Base-by-base conservation (phyloP, 805 yeast genomes). In the Suhomyces pyralidae region DNA sequence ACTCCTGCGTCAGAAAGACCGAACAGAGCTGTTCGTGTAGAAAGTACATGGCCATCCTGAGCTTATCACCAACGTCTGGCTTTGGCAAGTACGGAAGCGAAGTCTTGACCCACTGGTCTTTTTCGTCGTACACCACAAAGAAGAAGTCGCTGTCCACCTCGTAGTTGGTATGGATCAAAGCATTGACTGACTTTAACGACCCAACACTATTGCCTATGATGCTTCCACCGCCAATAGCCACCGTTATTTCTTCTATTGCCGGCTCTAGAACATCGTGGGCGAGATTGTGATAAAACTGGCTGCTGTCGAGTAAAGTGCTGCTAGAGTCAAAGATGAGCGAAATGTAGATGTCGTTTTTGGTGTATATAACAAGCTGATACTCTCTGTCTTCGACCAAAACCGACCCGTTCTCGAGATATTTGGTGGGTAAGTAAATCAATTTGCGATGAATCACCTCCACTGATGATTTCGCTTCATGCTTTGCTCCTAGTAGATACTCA, bases 1-100 rank as follows among this genome's bases (percentile, higher is more conserved):
- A 59, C 14, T 61, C 58, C 17, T 63, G 65, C 45, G 60, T 53
- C 45, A 69, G 52, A 49, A 72, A 71, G 28, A 74, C 58, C 38
- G 65, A 67, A 7, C 60, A 58, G 34, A 75, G 58, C 51, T 73
- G 74, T 54, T 74, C 76, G 55, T 75, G 79, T 17, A 75, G 61
- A 49, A 70, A 70, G 44, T 67, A 71, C 57, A 72, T 63, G 3
- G 71, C 74, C 45, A 20, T 40, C n/a, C 26, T 9, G 3, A 22
- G 15, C n/a, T 14, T 40, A 8, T 40, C 45, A 7, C 12, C 7
- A 7, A 2, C 9, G 26, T 15, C 30, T 3, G 36, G n/a, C 19
- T 24, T 46, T 7, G 72, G 73, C 43, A 73, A 58, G 51, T 59
- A 67, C 2, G 79, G 79, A 9, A 75, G 60, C 7, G 79, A 75